A percentile compares a stretch with the other conserved stretches of the same genome.
phyloP scores from a whole-genome alignment of 768 basidiomycete genomes.

The Russula virescens region DNA sequence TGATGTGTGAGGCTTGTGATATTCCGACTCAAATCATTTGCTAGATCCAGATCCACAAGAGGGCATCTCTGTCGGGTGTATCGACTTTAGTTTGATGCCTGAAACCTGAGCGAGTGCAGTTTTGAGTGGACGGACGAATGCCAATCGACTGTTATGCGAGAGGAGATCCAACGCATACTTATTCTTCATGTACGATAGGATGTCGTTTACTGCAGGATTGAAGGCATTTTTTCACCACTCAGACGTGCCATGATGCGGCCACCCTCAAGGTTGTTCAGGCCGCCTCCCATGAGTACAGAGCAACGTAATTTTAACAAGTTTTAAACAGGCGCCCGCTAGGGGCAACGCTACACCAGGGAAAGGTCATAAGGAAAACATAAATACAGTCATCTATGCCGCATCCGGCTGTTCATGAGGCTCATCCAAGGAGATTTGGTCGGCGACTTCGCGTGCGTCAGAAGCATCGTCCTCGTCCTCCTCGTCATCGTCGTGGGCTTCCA shows the following conservation, averaged over 20 bases:
- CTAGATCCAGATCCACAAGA: neutral
- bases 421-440: slow-evolving; percentile 11
- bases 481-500: slow-evolving; percentile 8
- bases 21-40: neutral
- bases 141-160: neutral
- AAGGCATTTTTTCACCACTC: neutral
- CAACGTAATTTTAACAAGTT: neutral
- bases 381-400: slow-evolving; percentile 8
- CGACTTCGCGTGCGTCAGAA: slow-evolving; percentile 16
- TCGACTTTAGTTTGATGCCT: slow-evolving; percentile 19
- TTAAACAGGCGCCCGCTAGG: neutral
- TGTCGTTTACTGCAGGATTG: neutral
- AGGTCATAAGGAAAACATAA: slow-evolving; percentile 17
- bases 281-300: slow-evolving; percentile 1
- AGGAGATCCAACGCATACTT: neutral
- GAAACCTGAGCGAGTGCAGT: neutral
- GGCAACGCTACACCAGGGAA: neutral
- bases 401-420: slow-evolving; percentile 9
- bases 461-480: slow-evolving; percentile 1
- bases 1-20: neutral
- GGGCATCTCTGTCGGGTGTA: slow-evolving; percentile 8
- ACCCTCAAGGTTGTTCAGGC: neutral
- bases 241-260: neutral
- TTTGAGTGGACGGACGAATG: neutral
- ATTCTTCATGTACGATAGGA: neutral